A percentile compares a stretch with the other conserved stretches of the same genome.
Evolutionary conservation across 495 filamentous ascomycete species (phyloP).

Genomic region (Aspergillus sclerotioniger): DNA sequence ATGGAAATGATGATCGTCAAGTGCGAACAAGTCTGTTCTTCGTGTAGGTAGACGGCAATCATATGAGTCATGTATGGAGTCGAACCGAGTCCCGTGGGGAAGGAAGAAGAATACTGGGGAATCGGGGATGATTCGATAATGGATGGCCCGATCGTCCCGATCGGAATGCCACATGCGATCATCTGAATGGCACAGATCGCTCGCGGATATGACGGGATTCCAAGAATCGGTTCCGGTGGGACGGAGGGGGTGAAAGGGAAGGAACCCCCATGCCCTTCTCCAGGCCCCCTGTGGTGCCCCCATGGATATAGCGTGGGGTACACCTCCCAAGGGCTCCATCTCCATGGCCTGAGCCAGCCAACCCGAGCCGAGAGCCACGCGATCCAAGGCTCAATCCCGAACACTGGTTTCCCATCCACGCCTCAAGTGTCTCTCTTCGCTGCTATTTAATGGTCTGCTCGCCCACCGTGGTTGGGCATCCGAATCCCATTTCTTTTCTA

Average conservation of each 20-base stretch:
- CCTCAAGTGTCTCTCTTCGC: neutral
- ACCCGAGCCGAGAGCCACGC: conserved; percentile 19
- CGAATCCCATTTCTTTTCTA: neutral
- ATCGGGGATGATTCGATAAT: too few relatives aligned
- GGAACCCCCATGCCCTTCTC: conserved; percentile 19
- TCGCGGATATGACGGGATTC: neutral
- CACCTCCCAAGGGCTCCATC: neutral
- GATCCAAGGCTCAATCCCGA: conserved; percentile 4
- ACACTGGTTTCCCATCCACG: conserved; percentile 9
- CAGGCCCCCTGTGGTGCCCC: neutral
- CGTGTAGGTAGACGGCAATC: too few relatives aligned
- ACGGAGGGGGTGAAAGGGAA: neutral
- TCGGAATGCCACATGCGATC: neutral
- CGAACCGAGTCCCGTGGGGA: neutral
- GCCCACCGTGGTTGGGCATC: too few relatives aligned
- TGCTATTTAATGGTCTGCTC: conserved; percentile 9
- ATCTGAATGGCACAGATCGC: neutral
- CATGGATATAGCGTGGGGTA: conserved; percentile 21
- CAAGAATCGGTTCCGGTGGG: neutral
- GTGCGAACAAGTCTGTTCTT: neutral
- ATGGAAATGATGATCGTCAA: neutral
- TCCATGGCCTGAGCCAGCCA: conserved; percentile 10
- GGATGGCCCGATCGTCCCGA: neutral
- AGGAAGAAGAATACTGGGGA: neutral
- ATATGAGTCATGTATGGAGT: too few relatives aligned